Base-by-base conservation (phyloP, 208 protist species). In the Phytomonas francai region DNA sequence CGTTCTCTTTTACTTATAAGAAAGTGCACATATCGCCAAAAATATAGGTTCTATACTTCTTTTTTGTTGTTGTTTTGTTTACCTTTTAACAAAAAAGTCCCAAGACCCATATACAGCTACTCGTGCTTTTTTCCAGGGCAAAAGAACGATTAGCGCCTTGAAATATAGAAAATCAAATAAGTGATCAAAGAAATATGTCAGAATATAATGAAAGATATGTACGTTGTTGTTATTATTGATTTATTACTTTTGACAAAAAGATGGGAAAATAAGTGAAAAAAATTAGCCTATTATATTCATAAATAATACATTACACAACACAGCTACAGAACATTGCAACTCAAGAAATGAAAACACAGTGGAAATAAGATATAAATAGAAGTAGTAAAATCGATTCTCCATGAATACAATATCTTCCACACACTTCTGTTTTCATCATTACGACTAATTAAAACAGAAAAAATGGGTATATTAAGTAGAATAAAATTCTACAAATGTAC, bases 321-420 rank as follows among this genome's bases (percentile, higher is more conserved):
- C 66, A 65, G 65, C 8, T 59, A 59, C 11, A 65, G 70, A 51
- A 70, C 51, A 71, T 67, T 33, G 32, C 28, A 70, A 45, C 39
- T 45, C 11, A 45, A 45, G 11, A 45, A 45, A 45, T 30, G 31
- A 25, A 61, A 61, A 16, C 57, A 61, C 28, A 33, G 14, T 61
- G 16, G 22, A 34, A 61, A 30, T 61, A 33, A 33, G 57, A 25
- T 25, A 61, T n/a, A n/a, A n/a, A n/a, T n/a, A 30, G 22, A 61
- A 61, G 12, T 61, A 34, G 57, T 8, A 61, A 19, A 61, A 61
- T 25, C 31, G 22, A 16, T 33, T 12, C 39, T 2, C 39, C 39
- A 45, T 45, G 30, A 29, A 27, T 19, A 60, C 39, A 45, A 45
- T 45, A 45, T 14, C 19, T 45, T 16, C 19, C 19, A 45, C 39